Base-by-base conservation (phyloP, 192 early-diverging fungal genomes). In the Coemansia reversa region DNA sequence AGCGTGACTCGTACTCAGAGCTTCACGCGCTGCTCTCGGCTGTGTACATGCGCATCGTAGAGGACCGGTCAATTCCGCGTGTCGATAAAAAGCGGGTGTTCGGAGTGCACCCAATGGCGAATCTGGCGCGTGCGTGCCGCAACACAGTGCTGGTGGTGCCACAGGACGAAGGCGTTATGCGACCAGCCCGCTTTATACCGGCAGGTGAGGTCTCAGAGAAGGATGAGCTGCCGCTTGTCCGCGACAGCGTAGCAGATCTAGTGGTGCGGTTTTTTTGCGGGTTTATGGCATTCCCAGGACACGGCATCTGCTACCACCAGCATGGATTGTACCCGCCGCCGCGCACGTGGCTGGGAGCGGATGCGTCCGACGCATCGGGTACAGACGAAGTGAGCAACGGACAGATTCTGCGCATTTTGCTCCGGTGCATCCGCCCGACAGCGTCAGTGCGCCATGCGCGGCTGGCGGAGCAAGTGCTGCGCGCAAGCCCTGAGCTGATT, bases 271-370 rank as follows among this genome's bases (percentile, higher is more conserved):
- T 81, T 39, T 66, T 81, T 45, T 63, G 57, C 23, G 79, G 74
- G 8, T 50, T 81, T 67, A 81, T 76, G 73, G 72, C 79, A 47
- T 65, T 60, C 32, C 79, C 79, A 0, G 79, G 79, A 2, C 29
- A 68, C 2, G 79, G 79, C 1, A 75, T 81, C 25, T 81, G 79
- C 54, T 81, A 73, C 67, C 65, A 64, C 48, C 74, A 81, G 32
- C 62, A 73, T 32, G 79, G 79, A 20, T 32, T 81, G 51, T 81
- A 81, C 58, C 63, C 79, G 29, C 63, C 70, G 25, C 74, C 68
- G 18, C 62, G 68, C 32, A 32, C 30, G 29, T 28, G 55, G 57
- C 2, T 19, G 22, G 50, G 55, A 19, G 24, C 23, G n/a, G 47
- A 23, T 2, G 62, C 9, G 28, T 32, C 23, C 12, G 47, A 23